These are phyloP conservation scores for Lanmaoa rubissima DNA, from an alignment of 768 basidiomycete species.

Conservation along the genomic window DNA sequence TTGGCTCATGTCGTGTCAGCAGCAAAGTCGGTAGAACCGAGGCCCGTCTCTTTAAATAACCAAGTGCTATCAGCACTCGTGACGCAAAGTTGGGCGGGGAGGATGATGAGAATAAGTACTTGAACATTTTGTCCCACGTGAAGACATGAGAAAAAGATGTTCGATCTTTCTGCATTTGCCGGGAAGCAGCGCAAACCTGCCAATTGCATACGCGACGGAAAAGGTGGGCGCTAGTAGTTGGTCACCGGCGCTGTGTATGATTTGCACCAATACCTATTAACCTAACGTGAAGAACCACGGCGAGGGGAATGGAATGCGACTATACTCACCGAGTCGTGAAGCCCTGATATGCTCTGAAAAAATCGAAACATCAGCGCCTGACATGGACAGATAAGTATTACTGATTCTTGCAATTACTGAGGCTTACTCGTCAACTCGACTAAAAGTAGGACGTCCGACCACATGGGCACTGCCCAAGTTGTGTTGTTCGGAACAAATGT, in stretches of 20 bases:
- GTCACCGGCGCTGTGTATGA: not conserved
- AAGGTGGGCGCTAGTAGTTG: not conserved
- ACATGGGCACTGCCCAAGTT: not conserved
- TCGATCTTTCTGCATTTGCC: too few species aligned
- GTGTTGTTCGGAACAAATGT: not conserved
- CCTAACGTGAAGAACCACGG: too few species aligned
- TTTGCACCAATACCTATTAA: not conserved
- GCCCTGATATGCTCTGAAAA: not conserved
- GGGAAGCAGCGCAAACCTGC: not conserved
- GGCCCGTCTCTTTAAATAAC: constrained; percentile 1
- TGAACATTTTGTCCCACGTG: not conserved
- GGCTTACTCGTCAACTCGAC: not conserved
- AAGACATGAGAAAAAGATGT: constrained; percentile 2
- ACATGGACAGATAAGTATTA: not conserved
- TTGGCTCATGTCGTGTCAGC: not conserved
- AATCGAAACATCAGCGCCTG: not conserved
- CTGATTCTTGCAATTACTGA: not conserved
- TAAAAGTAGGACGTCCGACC: not conserved
- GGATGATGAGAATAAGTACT: not conserved
- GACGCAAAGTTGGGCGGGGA: not conserved
- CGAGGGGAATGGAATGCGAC: too few species aligned
- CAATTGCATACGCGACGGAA: not conserved
- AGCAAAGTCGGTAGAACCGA: not conserved
- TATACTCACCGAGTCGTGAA: too few species aligned
- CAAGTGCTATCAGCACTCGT: not conserved